These are phyloP conservation scores for Talaromyces sp. DNA, from an alignment of 2,329 filamentous ascomycete genomes.

Conservation along the genomic window DNA sequence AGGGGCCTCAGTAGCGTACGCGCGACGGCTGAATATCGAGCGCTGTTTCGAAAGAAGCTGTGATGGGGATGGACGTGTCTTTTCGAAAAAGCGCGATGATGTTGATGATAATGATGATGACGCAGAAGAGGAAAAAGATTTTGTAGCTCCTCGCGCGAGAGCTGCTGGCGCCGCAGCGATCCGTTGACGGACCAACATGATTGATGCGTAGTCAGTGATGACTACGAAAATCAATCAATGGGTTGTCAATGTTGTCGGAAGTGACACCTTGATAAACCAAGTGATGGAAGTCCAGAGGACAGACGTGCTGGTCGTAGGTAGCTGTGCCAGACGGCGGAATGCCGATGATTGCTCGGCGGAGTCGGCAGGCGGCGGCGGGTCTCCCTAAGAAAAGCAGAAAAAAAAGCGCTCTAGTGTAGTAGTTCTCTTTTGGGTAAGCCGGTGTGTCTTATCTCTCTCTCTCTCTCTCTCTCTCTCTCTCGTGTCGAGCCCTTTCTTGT, in stretches of 20 bases:
- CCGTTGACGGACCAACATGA: slow-evolving; percentile 15
- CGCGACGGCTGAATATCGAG: slow-evolving; percentile 4
- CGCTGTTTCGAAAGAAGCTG: not conserved
- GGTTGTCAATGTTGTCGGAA: not conserved
- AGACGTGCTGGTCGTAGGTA: no score
- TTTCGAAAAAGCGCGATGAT: slow-evolving; percentile 3
- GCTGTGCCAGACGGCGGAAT: slow-evolving; percentile 1
- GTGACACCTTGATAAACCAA: not conserved
- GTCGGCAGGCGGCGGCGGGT: not conserved
- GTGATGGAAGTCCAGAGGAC: not conserved
- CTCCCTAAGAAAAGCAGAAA: not conserved
- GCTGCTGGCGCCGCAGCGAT: slow-evolving; percentile 5
- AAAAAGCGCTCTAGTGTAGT: not conserved
- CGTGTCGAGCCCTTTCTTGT: not conserved
- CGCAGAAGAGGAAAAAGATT: not conserved
- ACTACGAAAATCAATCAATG: not conserved
- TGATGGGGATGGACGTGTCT: not conserved
- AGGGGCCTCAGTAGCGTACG: slow-evolving; percentile 17
- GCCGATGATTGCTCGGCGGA: not conserved
- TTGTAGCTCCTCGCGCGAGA: not conserved
- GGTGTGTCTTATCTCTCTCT: not conserved
- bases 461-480: no score
- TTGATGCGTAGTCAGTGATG: not conserved
- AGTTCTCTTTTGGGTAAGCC: slow-evolving; percentile 4
- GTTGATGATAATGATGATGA: not conserved